A percentile compares a stretch with the other conserved stretches of the same genome.
These are phyloP conservation scores for Dimocarpus longan DNA, from an alignment of 345 rosid genomes.

Conservation along the genomic window DNA sequence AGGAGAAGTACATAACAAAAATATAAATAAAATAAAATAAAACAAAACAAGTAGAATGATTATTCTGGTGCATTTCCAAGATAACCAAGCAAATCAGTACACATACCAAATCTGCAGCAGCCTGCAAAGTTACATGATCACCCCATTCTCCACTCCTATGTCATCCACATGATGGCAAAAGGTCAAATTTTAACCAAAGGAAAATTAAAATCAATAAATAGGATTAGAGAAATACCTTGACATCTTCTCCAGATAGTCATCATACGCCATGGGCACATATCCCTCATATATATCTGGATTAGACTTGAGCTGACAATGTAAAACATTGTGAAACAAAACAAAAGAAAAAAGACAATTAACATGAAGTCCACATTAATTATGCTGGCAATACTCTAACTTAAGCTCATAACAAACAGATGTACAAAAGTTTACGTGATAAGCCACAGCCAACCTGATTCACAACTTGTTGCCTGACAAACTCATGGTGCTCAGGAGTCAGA, in stretches of 20 bases:
- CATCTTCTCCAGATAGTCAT: constrained; percentile 71
- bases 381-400: neutral
- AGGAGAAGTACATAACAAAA: neutral
- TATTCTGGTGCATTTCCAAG: neutral
- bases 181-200: constrained; percentile 17
- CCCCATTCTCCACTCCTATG: constrained; percentile 60
- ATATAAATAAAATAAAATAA: neutral
- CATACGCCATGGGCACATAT: constrained; percentile 71
- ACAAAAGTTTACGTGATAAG: constrained; percentile 6
- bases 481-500: constrained; percentile 46
- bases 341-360: constrained; percentile 20
- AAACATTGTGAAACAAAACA: constrained; percentile 6
- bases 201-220: constrained; percentile 10
- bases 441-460: constrained; percentile 42
- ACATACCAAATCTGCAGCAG: constrained; percentile 58
- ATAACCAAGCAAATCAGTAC: constrained; percentile 3
- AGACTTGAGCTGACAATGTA: constrained; percentile 46
- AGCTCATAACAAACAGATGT: neutral
- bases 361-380: neutral
- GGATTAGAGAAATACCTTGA: constrained; percentile 40
- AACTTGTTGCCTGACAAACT: constrained; percentile 45
- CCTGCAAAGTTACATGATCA: constrained; percentile 56
- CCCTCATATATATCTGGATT: constrained; percentile 60
- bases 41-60: neutral
- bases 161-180: constrained; percentile 27